phyloP scores from a whole-genome alignment of 129 eudicot genomes.

The Dittrichia graveolens region DNA sequence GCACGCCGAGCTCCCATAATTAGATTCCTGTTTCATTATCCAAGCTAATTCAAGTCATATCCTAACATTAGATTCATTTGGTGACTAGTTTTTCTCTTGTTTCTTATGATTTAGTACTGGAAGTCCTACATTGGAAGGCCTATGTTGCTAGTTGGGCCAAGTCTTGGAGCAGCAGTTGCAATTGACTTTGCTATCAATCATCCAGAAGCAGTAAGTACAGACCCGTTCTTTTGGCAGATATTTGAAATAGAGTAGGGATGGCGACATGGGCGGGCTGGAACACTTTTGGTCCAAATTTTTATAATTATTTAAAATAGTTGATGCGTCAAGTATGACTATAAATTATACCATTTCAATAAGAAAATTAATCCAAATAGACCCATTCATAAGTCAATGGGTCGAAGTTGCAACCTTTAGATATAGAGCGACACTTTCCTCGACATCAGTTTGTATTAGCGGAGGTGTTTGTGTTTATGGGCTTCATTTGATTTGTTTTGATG shows the following conservation, averaged over 20 bases:
- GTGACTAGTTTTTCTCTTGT: slow-evolving; percentile 6
- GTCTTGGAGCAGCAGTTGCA: slow-evolving; percentile 97
- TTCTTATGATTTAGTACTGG: slow-evolving; percentile 63
- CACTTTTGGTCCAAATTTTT: background rate
- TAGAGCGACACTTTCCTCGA: background rate
- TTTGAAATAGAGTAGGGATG: background rate
- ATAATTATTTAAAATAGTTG: background rate
- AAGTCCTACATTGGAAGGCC: slow-evolving; percentile 77
- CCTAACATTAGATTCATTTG: background rate
- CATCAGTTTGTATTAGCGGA: background rate
- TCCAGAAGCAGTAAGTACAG: slow-evolving; percentile 84
- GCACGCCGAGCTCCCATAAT: too few relatives aligned
- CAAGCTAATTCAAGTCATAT: too few relatives aligned
- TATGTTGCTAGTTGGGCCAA: slow-evolving; percentile 92
- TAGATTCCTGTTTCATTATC: too few relatives aligned
- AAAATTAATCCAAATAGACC: background rate
- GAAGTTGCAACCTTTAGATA: background rate
- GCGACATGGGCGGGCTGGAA: background rate
- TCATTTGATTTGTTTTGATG: slow-evolving; percentile 2
- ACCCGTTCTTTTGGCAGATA: background rate
- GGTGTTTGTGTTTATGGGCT: background rate
- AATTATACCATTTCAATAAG: background rate
- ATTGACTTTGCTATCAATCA: slow-evolving; percentile 77
- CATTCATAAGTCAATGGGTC: background rate
- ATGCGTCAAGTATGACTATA: background rate